phyloP scores from a whole-genome alignment of 192 early-diverging fungal genomes.

The Spinellus fusiger region DNA sequence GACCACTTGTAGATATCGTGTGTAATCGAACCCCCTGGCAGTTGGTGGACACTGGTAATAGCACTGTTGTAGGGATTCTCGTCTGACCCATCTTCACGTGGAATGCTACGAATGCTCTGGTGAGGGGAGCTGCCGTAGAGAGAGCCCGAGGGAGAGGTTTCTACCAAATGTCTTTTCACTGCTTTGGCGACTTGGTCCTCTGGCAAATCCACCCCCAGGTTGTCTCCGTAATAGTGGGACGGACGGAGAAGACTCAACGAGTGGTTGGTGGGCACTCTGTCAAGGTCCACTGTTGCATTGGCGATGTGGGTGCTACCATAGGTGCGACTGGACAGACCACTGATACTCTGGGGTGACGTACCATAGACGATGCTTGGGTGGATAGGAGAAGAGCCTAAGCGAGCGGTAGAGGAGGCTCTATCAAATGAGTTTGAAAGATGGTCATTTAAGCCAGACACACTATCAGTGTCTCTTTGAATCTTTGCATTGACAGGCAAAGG shows the following conservation, averaged over 20 bases:
- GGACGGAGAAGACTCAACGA: conserved; percentile 10
- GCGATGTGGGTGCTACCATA: conserved; percentile 1
- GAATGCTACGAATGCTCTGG: background rate
- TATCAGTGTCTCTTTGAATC: background rate
- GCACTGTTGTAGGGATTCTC: background rate
- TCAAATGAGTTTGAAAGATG: conserved; percentile 10
- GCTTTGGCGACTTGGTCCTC: conserved; percentile 29
- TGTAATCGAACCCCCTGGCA: conserved; percentile 73
- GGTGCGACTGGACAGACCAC: background rate
- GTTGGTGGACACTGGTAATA: conserved; percentile 24
- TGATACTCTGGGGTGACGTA: background rate
- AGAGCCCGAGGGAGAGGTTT: conserved; percentile 16
- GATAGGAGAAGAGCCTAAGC: conserved; percentile 9
- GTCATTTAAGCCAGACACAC: background rate
- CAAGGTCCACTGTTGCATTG: conserved; percentile 2
- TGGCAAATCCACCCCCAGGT: conserved; percentile 21
- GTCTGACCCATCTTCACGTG: background rate
- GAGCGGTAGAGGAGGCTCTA: background rate
- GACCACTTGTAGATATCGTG: conserved; percentile 90
- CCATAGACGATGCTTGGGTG: background rate
- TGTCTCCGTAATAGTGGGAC: conserved; percentile 8
- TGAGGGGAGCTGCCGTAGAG: background rate
- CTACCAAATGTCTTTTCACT: conserved; percentile 26
- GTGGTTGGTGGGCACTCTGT: conserved; percentile 7
- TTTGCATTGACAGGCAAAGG: conserved; percentile 21